Percentiles rank a stretch among this genome's conserved stretches.
These are phyloP conservation scores for Boletus sp. DNA, from an alignment of 768 basidiomycete species.

Conservation along the genomic window DNA sequence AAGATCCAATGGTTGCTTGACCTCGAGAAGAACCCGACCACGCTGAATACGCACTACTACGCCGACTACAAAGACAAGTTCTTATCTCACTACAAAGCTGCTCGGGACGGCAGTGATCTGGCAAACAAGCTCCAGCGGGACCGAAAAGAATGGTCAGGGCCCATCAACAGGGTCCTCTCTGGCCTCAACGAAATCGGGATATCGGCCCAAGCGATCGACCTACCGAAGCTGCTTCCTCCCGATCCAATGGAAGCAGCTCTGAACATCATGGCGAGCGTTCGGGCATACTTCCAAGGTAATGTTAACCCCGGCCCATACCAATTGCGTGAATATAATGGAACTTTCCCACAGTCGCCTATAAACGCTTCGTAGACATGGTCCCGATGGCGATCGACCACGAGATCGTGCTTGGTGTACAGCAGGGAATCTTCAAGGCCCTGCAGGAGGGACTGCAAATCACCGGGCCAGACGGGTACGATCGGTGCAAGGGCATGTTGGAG, in stretches of 20 bases:
- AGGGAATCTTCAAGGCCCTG: conserved; percentile 44
- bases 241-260: conserved; percentile 56
- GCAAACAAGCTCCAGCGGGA: conserved; percentile 1
- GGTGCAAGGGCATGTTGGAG: conserved; percentile 50
- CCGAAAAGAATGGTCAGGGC: neutral
- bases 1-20: conserved; percentile 47
- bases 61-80: conserved; percentile 50
- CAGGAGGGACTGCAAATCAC: conserved; percentile 50
- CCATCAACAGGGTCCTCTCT: conserved; percentile 31
- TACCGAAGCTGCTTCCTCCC: conserved; percentile 47
- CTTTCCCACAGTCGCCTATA: conserved; percentile 41
- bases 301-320: neutral
- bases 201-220: conserved; percentile 36
- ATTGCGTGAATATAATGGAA: neutral
- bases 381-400: conserved; percentile 41
- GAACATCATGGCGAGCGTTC: conserved; percentile 65
- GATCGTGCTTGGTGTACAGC: conserved; percentile 44
- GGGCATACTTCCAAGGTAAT: conserved; percentile 75
- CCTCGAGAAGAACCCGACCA: conserved; percentile 49
- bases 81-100: conserved; percentile 44
- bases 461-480: conserved; percentile 41
- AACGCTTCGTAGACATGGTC: conserved; percentile 43
- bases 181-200: conserved; percentile 26
- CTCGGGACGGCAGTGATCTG: conserved; percentile 10
- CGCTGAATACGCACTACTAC: conserved; percentile 51